phyloP scores from a whole-genome alignment of 1,139 yeast genomes.

The Pichia sorboxylosa region DNA sequence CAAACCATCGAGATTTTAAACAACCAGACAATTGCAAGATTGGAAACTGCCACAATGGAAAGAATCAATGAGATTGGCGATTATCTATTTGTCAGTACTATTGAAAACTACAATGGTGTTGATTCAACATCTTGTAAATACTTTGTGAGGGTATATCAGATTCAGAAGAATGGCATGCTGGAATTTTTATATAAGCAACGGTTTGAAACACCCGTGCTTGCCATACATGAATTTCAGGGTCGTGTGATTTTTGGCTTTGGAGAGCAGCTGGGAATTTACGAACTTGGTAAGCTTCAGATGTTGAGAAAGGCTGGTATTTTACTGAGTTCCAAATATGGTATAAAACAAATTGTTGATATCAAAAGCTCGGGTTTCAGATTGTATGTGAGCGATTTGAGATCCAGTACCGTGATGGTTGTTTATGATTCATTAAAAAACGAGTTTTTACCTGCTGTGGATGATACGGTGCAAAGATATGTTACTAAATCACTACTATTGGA shows the following conservation, averaged over 20 bases:
- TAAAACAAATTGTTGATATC: constrained; percentile 37
- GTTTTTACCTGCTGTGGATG: constrained; percentile 61
- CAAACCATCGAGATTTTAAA: constrained; percentile 31
- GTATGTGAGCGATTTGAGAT: constrained; percentile 55
- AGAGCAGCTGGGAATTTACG: constrained; percentile 48
- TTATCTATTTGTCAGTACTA: constrained; percentile 40
- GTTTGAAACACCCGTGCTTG: constrained; percentile 37
- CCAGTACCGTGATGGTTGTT: constrained; percentile 49
- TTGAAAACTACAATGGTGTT: constrained; percentile 29
- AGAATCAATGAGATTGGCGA: constrained; percentile 22
- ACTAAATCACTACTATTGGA: constrained; percentile 55
- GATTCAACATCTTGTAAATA: constrained; percentile 22
- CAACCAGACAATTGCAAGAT: constrained; percentile 32
- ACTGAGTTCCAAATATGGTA: constrained; percentile 20
- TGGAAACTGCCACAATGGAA: constrained; percentile 28
- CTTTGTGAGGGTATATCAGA: constrained; percentile 34
- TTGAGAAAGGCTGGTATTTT: constrained; percentile 48
- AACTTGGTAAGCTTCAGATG: constrained; percentile 69
- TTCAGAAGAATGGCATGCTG: constrained; percentile 30
- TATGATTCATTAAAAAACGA: constrained; percentile 40
- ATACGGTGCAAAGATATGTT: constrained; percentile 53
- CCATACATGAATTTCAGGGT: constrained; percentile 49
- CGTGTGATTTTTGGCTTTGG: constrained; percentile 50
- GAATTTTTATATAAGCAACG: constrained; percentile 52
- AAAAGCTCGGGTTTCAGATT: constrained; percentile 47